These are phyloP conservation scores for Ambrosia artemisiifolia DNA, from an alignment of 129 eudicot genomes.

Conservation along the genomic window DNA sequence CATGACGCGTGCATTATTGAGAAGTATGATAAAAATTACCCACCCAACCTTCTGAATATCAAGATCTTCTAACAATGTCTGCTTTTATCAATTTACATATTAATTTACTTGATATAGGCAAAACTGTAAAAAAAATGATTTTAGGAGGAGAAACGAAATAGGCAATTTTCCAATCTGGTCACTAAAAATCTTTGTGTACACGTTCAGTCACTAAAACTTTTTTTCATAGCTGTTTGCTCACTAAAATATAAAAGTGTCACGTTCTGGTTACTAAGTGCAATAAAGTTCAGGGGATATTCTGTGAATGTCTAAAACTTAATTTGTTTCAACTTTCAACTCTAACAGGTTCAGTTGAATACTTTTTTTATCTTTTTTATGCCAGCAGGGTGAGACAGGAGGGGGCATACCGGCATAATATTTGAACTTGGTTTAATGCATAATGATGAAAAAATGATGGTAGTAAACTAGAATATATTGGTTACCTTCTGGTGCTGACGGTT, in stretches of 20 bases:
- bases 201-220: too few species aligned
- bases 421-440: background rate
- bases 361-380: background rate
- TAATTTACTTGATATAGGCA: too few species aligned
- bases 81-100: too few species aligned
- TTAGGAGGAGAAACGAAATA: too few species aligned
- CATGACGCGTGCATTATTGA: background rate
- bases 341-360: background rate
- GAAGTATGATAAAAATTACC: background rate
- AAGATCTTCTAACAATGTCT: too few species aligned
- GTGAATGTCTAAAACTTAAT: background rate
- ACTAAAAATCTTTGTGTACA: too few species aligned
- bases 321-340: background rate
- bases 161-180: too few species aligned
- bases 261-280: too few species aligned
- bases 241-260: too few species aligned
- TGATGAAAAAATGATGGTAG: background rate
- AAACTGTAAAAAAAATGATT: too few species aligned
- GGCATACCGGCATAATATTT: background rate
- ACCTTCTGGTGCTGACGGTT: slow-evolving; percentile 97
- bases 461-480: background rate
- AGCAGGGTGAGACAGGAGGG: background rate
- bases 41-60: too few species aligned
- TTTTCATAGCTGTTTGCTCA: too few species aligned
- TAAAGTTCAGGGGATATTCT: background rate